Percentiles rank a stretch among this genome's conserved stretches.
These are phyloP conservation scores for Alternaria sp. DNA, from an alignment of 2,329 filamentous ascomycete species.

Conservation along the genomic window DNA sequence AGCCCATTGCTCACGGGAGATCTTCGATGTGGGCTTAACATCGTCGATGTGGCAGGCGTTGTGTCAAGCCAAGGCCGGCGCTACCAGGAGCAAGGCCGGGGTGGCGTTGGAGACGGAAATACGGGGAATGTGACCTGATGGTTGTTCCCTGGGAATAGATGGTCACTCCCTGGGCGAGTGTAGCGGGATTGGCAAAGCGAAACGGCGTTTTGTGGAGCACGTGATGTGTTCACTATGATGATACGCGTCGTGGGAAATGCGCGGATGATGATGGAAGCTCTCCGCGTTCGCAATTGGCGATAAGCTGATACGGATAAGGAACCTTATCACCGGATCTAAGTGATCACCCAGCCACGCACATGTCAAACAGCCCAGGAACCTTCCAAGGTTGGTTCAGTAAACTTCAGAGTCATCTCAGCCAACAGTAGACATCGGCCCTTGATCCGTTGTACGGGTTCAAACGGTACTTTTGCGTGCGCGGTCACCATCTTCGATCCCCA, in stretches of 20 bases:
- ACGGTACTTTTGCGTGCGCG: neutral
- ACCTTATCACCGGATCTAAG: neutral
- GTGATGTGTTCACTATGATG: neutral
- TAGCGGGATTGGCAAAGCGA: neutral
- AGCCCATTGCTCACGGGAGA: conserved; percentile 9
- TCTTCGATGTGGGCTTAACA: conserved; percentile 12
- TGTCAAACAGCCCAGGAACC: conserved; percentile 2
- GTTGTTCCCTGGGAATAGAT: neutral
- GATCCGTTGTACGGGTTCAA: neutral
- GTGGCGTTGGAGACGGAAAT: neutral
- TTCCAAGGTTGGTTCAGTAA: neutral
- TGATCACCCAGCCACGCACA: neutral
- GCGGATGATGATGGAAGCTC: neutral
- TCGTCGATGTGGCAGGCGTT: conserved; percentile 13
- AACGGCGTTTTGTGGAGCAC: neutral
- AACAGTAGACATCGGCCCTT: neutral
- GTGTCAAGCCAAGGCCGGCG: neutral
- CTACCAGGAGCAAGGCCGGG: neutral
- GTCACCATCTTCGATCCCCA: conserved; percentile 3
- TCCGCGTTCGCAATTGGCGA: neutral
- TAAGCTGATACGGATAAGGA: conserved; percentile 3
- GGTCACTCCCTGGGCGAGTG: neutral
- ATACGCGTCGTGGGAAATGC: neutral
- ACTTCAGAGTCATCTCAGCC: neutral
- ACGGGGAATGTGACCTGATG: neutral